Conservation (phyloP, 352 stramenopile genomes). For the Globisporangium barbulae region DNA sequence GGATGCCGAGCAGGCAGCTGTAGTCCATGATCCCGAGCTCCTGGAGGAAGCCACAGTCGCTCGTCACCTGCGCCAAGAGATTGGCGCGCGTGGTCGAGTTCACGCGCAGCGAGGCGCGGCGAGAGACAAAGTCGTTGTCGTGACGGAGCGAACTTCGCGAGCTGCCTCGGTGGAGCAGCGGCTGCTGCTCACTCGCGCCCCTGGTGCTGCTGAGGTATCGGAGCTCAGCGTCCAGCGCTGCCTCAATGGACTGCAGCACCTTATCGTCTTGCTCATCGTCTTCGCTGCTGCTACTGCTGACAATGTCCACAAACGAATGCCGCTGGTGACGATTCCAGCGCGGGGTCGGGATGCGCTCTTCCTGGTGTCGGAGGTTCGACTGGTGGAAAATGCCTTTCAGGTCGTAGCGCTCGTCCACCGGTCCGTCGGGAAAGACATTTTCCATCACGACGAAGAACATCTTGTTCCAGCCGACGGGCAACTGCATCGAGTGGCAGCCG, state of each 20-base stretch:
- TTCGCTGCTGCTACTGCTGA: conserved; percentile 19
- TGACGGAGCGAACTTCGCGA: conserved; percentile 65
- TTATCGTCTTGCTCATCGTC: conserved; percentile 18
- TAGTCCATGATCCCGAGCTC: conserved; percentile 89
- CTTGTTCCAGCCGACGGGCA: conserved; percentile 87
- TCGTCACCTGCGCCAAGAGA: conserved; percentile 75
- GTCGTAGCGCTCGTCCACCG: conserved; percentile 79
- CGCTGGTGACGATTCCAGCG: conserved; percentile 22
- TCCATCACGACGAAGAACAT: conserved; percentile 91
- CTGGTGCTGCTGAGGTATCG: conserved; percentile 27
- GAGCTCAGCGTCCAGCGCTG: conserved; percentile 30
- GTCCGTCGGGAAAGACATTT: conserved; percentile 78
- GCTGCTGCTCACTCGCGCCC: conserved; percentile 38
- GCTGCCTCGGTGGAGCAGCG: conserved; percentile 46
- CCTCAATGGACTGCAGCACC: conserved; percentile 10
- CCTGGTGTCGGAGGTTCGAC: conserved; percentile 44
- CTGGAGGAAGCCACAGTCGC: conserved; percentile 81
- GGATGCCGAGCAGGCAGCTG: conserved; percentile 77
- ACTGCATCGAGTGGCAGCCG: conserved; percentile 85
- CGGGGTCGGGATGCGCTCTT: conserved; percentile 33
- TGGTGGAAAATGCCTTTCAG: conserved; percentile 83
- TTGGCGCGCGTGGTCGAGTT: conserved; percentile 73
- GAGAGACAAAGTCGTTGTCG: conserved; percentile 77
- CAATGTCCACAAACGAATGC: conserved; percentile 3
- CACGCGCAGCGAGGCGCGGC: conserved; percentile 60